Evolutionary conservation across 352 stramenopile species (phyloP).

Genomic region (Peronospora farinosa): DNA sequence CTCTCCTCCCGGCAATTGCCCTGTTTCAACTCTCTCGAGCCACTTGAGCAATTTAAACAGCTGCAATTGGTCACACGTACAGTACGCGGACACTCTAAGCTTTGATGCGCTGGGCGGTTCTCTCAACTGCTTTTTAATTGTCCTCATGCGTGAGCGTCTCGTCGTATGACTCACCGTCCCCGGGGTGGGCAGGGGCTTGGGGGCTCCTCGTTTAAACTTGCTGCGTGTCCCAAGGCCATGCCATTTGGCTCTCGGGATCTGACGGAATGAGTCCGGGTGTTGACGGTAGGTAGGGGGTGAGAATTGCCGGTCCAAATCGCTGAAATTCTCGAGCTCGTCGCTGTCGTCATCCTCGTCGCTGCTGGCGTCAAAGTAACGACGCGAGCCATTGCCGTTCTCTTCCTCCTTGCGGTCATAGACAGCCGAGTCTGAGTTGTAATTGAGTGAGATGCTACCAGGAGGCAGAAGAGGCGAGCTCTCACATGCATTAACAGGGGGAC

Average conservation of each 20-base stretch:
- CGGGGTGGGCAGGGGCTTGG: slow-evolving; percentile 31
- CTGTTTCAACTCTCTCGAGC: slow-evolving; percentile 74
- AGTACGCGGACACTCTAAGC: slow-evolving; percentile 80
- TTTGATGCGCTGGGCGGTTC: slow-evolving; percentile 67
- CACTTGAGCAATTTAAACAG: slow-evolving; percentile 86
- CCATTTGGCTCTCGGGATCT: slow-evolving; percentile 58
- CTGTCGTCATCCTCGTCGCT: slow-evolving; percentile 25
- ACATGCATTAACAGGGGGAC: slow-evolving; percentile 20
- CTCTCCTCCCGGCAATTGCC: slow-evolving; percentile 66
- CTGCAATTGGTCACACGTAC: slow-evolving; percentile 75
- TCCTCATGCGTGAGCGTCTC: slow-evolving; percentile 72
- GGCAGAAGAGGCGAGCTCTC: slow-evolving; percentile 53
- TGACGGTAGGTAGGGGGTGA: slow-evolving; percentile 38
- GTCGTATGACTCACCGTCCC: slow-evolving; percentile 63
- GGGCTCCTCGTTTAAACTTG: slow-evolving; percentile 47
- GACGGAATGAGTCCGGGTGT: slow-evolving; percentile 20
- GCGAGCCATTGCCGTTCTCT: slow-evolving; percentile 14
- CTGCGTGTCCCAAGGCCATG: slow-evolving; percentile 34
- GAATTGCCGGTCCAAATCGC: slow-evolving; percentile 38
- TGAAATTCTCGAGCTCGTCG: slow-evolving; percentile 35
- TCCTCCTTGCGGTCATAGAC: slow-evolving; percentile 54
- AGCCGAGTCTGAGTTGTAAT: slow-evolving; percentile 85
- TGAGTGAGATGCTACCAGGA: slow-evolving; percentile 41
- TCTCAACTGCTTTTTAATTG: slow-evolving; percentile 75
- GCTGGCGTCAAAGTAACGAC: slow-evolving; percentile 13